phyloP scores from a whole-genome alignment of 139 green algal species.

The Chlamydomonas incerta region DNA sequence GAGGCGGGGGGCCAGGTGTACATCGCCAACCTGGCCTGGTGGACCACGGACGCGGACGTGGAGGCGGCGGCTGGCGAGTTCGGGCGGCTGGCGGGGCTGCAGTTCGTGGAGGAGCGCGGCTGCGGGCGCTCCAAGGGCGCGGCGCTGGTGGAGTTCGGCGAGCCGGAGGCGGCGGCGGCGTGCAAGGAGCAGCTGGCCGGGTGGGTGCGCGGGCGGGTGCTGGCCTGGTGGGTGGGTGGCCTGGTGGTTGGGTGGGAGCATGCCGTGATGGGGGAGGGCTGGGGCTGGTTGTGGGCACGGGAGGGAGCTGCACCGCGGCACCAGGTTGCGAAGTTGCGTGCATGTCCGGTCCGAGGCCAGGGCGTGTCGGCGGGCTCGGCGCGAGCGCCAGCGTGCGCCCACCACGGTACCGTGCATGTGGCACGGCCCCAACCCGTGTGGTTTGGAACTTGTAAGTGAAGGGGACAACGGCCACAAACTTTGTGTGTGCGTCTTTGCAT shows the following conservation, averaged over 20 bases:
- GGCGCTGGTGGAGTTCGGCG: slow-evolving; percentile 80
- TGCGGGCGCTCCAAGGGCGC: slow-evolving; percentile 90
- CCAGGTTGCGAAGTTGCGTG: background rate
- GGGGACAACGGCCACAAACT: too few species aligned
- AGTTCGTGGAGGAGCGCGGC: slow-evolving; percentile 88
- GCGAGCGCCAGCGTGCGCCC: too few species aligned
- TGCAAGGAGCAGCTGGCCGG: slow-evolving; percentile 76
- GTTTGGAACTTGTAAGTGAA: too few species aligned
- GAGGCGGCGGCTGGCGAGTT: slow-evolving; percentile 75
- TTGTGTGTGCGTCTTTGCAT: too few species aligned
- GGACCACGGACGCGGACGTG: slow-evolving; percentile 94
- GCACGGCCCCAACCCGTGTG: too few species aligned
- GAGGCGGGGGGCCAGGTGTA: slow-evolving; percentile 68
- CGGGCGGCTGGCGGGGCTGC: slow-evolving; percentile 68
- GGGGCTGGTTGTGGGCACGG: background rate
- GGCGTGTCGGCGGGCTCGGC: too few species aligned
- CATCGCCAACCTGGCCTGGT: slow-evolving; percentile 92
- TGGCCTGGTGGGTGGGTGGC: background rate
- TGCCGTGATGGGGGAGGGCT: too few species aligned
- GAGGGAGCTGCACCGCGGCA: background rate
- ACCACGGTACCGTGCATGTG: too few species aligned
- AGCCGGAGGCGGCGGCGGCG: slow-evolving; percentile 54
- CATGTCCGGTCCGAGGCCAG: too few species aligned
- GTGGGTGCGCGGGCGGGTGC: slow-evolving; percentile 46
- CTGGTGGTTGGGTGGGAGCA: background rate